Evolutionary conservation across 176 grass and related monocot species (phyloP).

Genomic region (Chrysopogon serrulatus): DNA sequence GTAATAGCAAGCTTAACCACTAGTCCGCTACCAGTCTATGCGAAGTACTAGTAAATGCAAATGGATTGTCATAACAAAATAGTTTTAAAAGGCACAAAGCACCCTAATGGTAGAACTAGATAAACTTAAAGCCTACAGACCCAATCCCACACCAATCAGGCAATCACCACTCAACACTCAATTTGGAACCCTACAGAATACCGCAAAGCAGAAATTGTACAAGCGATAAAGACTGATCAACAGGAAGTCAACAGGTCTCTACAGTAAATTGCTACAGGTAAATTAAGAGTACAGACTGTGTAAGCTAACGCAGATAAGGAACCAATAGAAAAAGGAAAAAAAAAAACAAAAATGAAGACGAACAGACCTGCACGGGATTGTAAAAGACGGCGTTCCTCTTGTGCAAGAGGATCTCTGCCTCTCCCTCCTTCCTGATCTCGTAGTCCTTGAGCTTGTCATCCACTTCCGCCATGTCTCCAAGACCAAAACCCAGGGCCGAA

Average conservation of each 20-base stretch:
- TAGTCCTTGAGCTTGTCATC: slow-evolving; percentile 61
- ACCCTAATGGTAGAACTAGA: background rate
- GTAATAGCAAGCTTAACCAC: background rate
- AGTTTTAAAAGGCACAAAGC: background rate
- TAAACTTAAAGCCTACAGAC: background rate
- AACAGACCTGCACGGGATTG: slow-evolving; percentile 75
- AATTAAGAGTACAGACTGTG: slow-evolving; percentile 1
- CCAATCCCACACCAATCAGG: background rate
- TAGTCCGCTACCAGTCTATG: background rate
- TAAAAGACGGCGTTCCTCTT: slow-evolving; percentile 80
- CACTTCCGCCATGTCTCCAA: slow-evolving; percentile 47
- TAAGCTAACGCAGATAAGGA: background rate
- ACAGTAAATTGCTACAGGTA: background rate
- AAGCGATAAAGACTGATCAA: background rate
- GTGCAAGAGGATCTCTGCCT: slow-evolving; percentile 84
- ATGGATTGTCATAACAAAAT: background rate
- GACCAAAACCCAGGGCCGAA: background rate
- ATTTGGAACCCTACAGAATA: no score
- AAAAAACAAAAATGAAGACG: background rate
- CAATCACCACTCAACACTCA: no score
- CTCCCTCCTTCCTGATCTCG: slow-evolving; percentile 72
- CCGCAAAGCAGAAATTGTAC: background rate
- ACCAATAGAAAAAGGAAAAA: background rate
- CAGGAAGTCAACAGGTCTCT: background rate
- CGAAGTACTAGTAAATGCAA: background rate